A percentile compares a stretch with the other conserved stretches of the same genome.
Conservation (phyloP, 192 early-diverging fungal species). For the Umbelopsis isabellina region DNA sequence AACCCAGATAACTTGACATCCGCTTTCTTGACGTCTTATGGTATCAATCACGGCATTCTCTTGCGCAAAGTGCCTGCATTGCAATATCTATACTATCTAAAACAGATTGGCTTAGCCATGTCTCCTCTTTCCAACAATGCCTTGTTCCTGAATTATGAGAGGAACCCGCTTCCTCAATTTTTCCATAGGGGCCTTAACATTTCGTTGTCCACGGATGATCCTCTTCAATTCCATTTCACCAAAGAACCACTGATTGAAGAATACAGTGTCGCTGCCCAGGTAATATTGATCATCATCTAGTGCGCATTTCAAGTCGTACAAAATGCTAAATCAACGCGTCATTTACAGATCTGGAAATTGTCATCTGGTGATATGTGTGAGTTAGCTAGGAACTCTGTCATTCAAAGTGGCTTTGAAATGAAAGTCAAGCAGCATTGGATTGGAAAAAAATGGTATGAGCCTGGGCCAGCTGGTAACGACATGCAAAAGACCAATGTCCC, state of each 20-base stretch:
- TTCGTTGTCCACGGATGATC: constrained; percentile 87
- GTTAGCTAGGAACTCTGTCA: constrained; percentile 81
- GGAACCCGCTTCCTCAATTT: constrained; percentile 85
- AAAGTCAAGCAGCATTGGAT: constrained; percentile 87
- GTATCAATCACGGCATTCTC: constrained; percentile 88
- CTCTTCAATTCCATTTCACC: constrained; percentile 92
- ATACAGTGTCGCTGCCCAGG: constrained; percentile 88
- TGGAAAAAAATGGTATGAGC: constrained; percentile 71
- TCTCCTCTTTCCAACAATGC: constrained; percentile 93
- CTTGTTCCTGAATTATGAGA: constrained; percentile 85
- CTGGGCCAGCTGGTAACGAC: constrained; percentile 77
- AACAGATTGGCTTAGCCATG: constrained; percentile 94
- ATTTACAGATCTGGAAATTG: constrained; percentile 80
- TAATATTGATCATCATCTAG: constrained; percentile 20
- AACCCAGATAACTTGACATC: constrained; percentile 88
- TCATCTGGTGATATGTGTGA: constrained; percentile 89
- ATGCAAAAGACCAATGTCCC: constrained; percentile 92
- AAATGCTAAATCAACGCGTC: neutral
- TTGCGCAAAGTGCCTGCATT: constrained; percentile 88
- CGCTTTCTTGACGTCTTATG: constrained; percentile 80
- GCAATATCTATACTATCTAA: constrained; percentile 90
- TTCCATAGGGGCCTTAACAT: constrained; percentile 91
- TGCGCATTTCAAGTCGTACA: no score
- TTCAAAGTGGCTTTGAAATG: constrained; percentile 86
- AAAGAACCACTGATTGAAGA: constrained; percentile 95